Evolutionary conservation across 257 asterid species (phyloP), one percentile per base, ranked within the genome.

Genomic region (Fraxinus cuspidata): DNA sequence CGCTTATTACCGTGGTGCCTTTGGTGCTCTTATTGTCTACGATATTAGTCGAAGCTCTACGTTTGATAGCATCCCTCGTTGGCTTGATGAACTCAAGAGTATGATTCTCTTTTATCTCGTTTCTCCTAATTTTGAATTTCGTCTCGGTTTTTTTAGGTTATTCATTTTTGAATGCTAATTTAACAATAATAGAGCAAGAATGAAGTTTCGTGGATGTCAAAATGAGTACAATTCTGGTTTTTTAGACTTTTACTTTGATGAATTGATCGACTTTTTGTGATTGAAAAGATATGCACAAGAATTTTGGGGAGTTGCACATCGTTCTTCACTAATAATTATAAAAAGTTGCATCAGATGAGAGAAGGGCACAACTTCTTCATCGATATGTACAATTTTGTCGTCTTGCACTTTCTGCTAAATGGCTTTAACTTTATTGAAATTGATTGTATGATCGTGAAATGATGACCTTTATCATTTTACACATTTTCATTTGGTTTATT

Each of bases 1-100:
- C 79, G 94, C 96, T 81, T 91, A 91, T 74, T 91, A 89, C 80
- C 90, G 96, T 27, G 96, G 96, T 32, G 91, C 96, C 32, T 87
- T 90, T 51, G 95, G 93, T 74, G 95, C 93, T 1, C 91, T 90
- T 35, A 83, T 90, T 74, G 95, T 90, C 71, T 90, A 90, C 77
- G 95, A 90, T 84, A 90, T 90, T 44, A 78, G 77, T 63, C 76
- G 93, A 27, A 74, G 84, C 37, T 82, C 95, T 4, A 90, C 95
- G 44, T 90, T 90, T 81, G 95, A 88, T 9, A 91, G 94, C 35
- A 86, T 91, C 73, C 91, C 92, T 29, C 84, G 96, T 25, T 90
- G 96, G 96, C 96, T 90, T 53, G 86, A 90, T 71, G 96, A 90
- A 72, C 91, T 90, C 70, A 84, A 86, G 70, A 90, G 96, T 90